Base-by-base conservation (phyloP, 371 early-diverging fungal genomes). In the Mortierella sp. region DNA sequence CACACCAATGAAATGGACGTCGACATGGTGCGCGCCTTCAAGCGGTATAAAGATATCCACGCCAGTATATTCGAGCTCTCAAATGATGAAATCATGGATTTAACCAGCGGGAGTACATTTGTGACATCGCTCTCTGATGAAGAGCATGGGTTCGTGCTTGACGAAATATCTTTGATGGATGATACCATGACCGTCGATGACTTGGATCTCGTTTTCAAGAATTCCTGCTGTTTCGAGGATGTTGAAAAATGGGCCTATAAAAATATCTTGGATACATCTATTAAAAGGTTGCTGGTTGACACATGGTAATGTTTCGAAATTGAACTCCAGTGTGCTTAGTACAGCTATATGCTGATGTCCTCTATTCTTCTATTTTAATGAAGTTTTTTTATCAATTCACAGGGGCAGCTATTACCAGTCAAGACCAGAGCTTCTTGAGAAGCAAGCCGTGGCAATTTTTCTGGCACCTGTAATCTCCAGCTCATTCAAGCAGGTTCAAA, bases 401-500 rank as follows among this genome's bases (percentile, higher is more conserved):
- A 59, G 59, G 38, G 21, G 40, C 8, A 36, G 19, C 15, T 36
- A 36, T 22, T 59, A 59, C 16, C 10, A 59, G 6, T 59, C 38
- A 15, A 59, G n/a, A 15, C 38, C 33, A 38, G 38, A 38, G 59
- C 6, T 40, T 19, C 59, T 59, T 5, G 59, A 59, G n/a, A 59
- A 59, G n/a, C 59, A 40, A 40, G 59, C 59, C 19, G 59, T 40
- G 4, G 33, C 22, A 38, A n/a, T 38, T 11, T 59, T 59, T 16
- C 38, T 59, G 38, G 21, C 59, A 21, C 59, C 59, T 19, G 38
- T 38, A 21, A 38, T 59, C 1, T 36, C 38, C 38, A 59, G 38
- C 8, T 59, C 59, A 32, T 59, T 59, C 40, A 59, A 38, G 38
- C 59, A 59, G 40, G 59, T 59, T 16, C 40, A 19, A 22, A 59